Evolutionary conservation across 2,329 filamentous ascomycete genomes (phyloP).

Genomic region (Penicillium decumbens): DNA sequence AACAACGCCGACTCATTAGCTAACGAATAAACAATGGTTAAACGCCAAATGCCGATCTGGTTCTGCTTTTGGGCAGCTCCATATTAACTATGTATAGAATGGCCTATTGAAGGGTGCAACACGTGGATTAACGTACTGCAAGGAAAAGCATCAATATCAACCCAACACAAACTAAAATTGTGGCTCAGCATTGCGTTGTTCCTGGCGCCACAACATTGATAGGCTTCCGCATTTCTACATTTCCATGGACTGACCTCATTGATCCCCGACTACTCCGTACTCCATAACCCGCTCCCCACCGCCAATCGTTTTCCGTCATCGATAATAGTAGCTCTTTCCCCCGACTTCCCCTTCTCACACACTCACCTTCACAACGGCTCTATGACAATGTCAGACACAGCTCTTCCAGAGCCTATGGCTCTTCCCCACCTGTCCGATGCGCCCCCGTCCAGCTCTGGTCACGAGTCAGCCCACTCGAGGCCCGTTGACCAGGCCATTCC

Average conservation of each 20-base stretch:
- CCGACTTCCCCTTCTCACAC: constrained; percentile 3
- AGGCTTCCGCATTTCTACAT: constrained; percentile 10
- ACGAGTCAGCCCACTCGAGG: constrained; percentile 21
- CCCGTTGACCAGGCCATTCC: constrained; percentile 25
- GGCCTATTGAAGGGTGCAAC: no score
- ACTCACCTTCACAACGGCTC: not conserved
- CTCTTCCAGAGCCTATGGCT: constrained; percentile 23
- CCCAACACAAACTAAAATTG: not conserved
- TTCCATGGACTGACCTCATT: constrained; percentile 16
- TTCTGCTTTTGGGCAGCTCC: no score
- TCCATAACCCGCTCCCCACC: constrained; percentile 11
- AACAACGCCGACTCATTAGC: no score
- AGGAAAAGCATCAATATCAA: not conserved
- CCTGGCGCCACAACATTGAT: constrained; percentile 1
- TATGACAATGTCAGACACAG: constrained; percentile 29
- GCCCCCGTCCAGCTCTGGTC: constrained; percentile 31
- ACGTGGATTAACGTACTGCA: no score
- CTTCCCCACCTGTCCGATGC: constrained; percentile 26
- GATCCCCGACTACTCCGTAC: constrained; percentile 6
- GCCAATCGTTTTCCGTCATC: constrained; percentile 16
- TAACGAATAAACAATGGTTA: no score
- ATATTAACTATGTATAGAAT: no score
- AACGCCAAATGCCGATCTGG: no score
- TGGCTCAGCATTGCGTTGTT: constrained; percentile 4
- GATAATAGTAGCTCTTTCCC: constrained; percentile 16